Evolutionary conservation across 768 basidiomycete species (phyloP), one percentile per base, ranked within the genome.

Genomic region (Myochromella boudieri): DNA sequence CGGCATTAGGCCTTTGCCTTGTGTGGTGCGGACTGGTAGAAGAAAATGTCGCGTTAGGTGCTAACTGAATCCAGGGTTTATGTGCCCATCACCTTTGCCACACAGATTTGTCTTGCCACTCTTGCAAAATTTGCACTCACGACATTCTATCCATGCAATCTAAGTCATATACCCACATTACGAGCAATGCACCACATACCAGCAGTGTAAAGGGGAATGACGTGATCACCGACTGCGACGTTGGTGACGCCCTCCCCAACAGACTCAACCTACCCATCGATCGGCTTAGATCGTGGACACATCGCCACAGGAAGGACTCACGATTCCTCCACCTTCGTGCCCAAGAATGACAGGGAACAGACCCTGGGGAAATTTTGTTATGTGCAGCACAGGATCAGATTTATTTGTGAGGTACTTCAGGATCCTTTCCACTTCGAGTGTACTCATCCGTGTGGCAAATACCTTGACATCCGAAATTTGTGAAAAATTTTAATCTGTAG

Each of bases 51-150:
- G 24, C 7, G 17, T 41, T 20, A 44, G 46, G 40, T 44, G 20
- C 20, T 14, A 14, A 31, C 22, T 8, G 29, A 28, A 15, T 39
- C 21, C 3, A 20, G 1, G 26, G 32, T 37, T 25, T 22, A 18
- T 28, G 5, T n/a, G 29, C 22, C 7, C 32, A 64, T 38, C 45
- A 91, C 91, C 91, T 78, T 84, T 84, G 52, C 94, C 87, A 62
- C 95, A 99, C n/a, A 99, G 82, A 68, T 99, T 99, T 47, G 97
- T 99, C 78, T 98, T 98, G 44, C 91, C 91, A 51, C 89, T 91
- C 69, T 87, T 95, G 78, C 97, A 99, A 75, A 98, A 98, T 68
- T 97, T 98, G 75, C 97, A 99, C 70, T 99, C 87, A 28, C 81
- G 81, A 62, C 93, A 97, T 68, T 97, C 94, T 87, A 53, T 21